phyloP scores from a whole-genome alignment of 2,329 filamentous ascomycete species.

The Ceratocystis ficicola region DNA sequence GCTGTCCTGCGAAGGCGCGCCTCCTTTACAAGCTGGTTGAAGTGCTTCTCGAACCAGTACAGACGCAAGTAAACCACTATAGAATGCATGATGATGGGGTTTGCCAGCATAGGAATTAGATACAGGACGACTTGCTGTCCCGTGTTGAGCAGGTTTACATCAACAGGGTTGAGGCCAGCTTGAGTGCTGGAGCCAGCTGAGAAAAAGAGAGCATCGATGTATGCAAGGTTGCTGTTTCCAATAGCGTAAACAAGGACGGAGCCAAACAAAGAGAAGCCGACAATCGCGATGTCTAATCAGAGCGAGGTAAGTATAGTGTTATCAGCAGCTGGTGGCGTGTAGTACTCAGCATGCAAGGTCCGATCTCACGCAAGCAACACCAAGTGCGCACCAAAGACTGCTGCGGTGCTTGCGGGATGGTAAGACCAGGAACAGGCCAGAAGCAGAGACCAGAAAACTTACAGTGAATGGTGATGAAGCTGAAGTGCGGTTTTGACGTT shows the following conservation, averaged over 20 bases:
- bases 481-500: slow-evolving; percentile 55
- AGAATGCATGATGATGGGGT: slow-evolving; percentile 73
- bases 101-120: slow-evolving; percentile 58
- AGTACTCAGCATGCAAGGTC: too few species aligned
- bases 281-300: slow-evolving; percentile 62
- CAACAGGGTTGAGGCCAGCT: slow-evolving; percentile 75
- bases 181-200: slow-evolving; percentile 79
- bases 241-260: slow-evolving; percentile 64
- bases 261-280: slow-evolving; percentile 57
- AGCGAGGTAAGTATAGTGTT: neutral
- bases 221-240: slow-evolving; percentile 48
- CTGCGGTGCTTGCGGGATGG: slow-evolving; percentile 15
- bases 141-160: slow-evolving; percentile 54
- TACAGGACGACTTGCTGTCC: slow-evolving; percentile 66
- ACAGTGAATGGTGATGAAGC: slow-evolving; percentile 75
- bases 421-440: neutral
- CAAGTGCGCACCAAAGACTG: neutral
- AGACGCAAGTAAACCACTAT: slow-evolving; percentile 83
- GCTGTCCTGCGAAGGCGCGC: slow-evolving; percentile 54
- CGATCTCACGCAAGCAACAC: neutral
- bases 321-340: too few species aligned
- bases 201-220: slow-evolving; percentile 84
- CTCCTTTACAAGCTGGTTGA: slow-evolving; percentile 70
- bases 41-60: slow-evolving; percentile 97
- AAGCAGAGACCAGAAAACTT: slow-evolving; percentile 28